Percentiles rank a stretch among this genome's conserved stretches.
Evolutionary conservation across 1,139 yeast species (phyloP).

Genomic region (Casaregolazyma suthepensis): DNA sequence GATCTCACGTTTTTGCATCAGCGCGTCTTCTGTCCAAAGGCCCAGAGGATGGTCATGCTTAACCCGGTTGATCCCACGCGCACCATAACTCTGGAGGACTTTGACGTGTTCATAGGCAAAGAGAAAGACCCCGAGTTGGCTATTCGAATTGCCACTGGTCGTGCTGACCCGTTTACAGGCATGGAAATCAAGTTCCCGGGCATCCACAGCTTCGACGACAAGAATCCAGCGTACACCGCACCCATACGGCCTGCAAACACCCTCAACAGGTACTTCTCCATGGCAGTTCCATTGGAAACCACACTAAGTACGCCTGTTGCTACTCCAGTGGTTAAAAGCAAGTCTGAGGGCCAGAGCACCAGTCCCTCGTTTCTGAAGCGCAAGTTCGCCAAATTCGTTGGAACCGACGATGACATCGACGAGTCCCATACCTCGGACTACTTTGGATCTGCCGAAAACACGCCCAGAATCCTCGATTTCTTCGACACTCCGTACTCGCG

Average conservation of each 20-base stretch:
- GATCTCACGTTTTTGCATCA: constrained; percentile 78
- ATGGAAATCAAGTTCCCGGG: constrained; percentile 15
- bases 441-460: not conserved
- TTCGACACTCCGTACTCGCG: not conserved
- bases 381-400: constrained; percentile 4
- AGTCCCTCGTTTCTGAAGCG: not conserved
- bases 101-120: constrained; percentile 61
- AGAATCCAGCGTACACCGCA: not conserved
- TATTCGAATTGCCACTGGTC: constrained; percentile 55
- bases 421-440: constrained; percentile 2
- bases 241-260: not conserved
- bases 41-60: constrained; percentile 47
- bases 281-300: not conserved
- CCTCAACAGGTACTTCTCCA: constrained; percentile 1
- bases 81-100: constrained; percentile 27
- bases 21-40: constrained; percentile 70
- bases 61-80: constrained; percentile 43
- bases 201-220: not conserved
- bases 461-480: not conserved
- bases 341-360: not conserved
- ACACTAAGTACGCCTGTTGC: not conserved
- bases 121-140: constrained; percentile 44
- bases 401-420: constrained; percentile 5
- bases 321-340: not conserved
- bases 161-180: constrained; percentile 59